phyloP scores from a whole-genome alignment of 1,284 basidiomycete species.

The Boletus mariae region DNA sequence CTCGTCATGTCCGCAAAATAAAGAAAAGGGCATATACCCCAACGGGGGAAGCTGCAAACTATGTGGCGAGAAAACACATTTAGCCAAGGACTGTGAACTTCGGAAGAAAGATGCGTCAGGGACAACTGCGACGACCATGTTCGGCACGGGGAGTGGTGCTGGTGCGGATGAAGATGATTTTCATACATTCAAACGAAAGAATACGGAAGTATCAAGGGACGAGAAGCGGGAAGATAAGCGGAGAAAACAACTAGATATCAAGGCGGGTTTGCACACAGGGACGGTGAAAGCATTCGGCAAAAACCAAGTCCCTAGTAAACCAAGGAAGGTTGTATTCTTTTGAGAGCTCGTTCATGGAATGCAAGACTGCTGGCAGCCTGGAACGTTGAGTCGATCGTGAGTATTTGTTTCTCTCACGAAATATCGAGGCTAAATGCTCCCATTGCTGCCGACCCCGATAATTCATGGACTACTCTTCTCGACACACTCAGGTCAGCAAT shows the following conservation, averaged over 20 bases:
- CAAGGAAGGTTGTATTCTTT: constrained; percentile 59
- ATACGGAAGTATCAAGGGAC: constrained; percentile 55
- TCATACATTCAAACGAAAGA: constrained; percentile 70
- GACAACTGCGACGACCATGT: constrained; percentile 33
- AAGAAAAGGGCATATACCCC: constrained; percentile 81
- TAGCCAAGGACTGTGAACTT: constrained; percentile 80
- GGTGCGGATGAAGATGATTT: constrained; percentile 95
- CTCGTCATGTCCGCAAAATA: constrained; percentile 70
- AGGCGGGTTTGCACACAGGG: constrained; percentile 44
- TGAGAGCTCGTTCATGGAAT: constrained; percentile 24
- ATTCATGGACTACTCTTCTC: not conserved
- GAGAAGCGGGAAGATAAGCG: constrained; percentile 48
- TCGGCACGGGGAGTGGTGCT: constrained; percentile 52
- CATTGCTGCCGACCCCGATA: too few relatives aligned
- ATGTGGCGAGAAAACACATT: constrained; percentile 80
- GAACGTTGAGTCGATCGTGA: not conserved
- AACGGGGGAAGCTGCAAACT: constrained; percentile 90
- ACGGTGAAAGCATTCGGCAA: constrained; percentile 43
- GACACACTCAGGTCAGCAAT: not conserved
- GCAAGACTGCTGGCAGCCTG: not conserved
- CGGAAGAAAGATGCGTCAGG: constrained; percentile 51
- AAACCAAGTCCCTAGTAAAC: constrained; percentile 23
- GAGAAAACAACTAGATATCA: constrained; percentile 43
- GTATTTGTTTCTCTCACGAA: not conserved
- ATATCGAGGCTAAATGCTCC: not conserved